A percentile compares a stretch with the other conserved stretches of the same genome.
phyloP scores from a whole-genome alignment of 768 basidiomycete species.

The Mycena alexandri region DNA sequence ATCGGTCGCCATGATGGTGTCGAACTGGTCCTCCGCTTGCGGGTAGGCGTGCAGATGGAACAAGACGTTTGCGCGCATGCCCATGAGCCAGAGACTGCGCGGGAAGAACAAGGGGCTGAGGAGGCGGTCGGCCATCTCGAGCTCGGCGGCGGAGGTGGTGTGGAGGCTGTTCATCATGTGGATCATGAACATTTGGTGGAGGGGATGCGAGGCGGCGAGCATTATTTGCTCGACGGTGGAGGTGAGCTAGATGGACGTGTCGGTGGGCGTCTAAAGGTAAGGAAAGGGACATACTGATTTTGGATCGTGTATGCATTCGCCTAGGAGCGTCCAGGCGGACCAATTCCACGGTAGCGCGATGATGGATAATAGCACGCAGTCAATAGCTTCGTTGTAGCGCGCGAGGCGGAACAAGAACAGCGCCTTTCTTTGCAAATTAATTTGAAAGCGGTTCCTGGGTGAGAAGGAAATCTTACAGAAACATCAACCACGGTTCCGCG shows the following conservation, averaged over 20 bases:
- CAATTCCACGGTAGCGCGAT: conserved; percentile 77
- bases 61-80: conserved; percentile 71
- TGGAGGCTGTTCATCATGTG: conserved; percentile 78
- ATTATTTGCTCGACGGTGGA: conserved; percentile 59
- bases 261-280: background rate
- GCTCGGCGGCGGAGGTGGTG: conserved; percentile 71
- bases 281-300: conserved; percentile 61
- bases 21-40: conserved; percentile 27
- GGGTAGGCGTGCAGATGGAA: conserved; percentile 73
- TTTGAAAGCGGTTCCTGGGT: conserved; percentile 1
- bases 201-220: conserved; percentile 63
- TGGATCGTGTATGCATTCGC: conserved; percentile 65
- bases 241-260: conserved; percentile 11
- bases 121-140: conserved; percentile 71
- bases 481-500: conserved; percentile 73
- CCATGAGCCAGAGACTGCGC: conserved; percentile 73
- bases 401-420: conserved; percentile 72
- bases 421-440: conserved; percentile 62
- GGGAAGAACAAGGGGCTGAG: conserved; percentile 69
- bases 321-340: conserved; percentile 75
- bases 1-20: conserved; percentile 58
- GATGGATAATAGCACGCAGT: conserved; percentile 69
- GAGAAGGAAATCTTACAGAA: conserved; percentile 61
- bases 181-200: conserved; percentile 76
- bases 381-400: conserved; percentile 72